Evolutionary conservation across 1,284 basidiomycete genomes (phyloP).

Genomic region (Lentinula novae-zelandiae): DNA sequence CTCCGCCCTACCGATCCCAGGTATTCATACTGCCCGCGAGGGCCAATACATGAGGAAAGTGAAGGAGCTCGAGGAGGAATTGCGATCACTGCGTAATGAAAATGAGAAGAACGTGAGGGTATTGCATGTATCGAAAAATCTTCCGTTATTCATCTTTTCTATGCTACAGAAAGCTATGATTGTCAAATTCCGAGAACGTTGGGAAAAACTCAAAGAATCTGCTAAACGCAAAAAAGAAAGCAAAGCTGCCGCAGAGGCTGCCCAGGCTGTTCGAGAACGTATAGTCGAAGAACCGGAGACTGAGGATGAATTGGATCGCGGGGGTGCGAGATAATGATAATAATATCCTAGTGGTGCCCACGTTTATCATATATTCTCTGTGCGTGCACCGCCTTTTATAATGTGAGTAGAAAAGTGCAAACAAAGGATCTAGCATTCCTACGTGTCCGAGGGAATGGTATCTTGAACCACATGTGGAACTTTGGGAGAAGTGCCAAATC

Average conservation of each 20-base stretch:
- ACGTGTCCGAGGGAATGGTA: neutral
- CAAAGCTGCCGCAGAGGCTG: conserved; percentile 55
- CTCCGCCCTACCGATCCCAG: conserved; percentile 43
- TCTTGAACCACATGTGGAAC: neutral
- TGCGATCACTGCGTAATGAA: conserved; percentile 58
- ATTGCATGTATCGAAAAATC: conserved; percentile 1
- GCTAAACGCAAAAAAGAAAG: conserved; percentile 85
- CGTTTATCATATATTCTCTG: neutral
- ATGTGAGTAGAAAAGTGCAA: neutral
- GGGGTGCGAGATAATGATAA: neutral
- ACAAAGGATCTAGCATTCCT: neutral
- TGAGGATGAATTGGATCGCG: conserved; percentile 48
- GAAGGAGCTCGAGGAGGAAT: conserved; percentile 77
- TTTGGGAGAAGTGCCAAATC: neutral
- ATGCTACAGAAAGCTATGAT: conserved; percentile 71
- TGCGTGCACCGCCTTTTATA: neutral
- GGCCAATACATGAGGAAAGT: conserved; percentile 63
- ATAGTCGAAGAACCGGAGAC: conserved; percentile 78
- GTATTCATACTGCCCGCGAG: conserved; percentile 58
- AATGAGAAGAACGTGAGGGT: conserved; percentile 76
- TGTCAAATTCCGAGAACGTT: conserved; percentile 78
- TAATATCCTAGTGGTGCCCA: neutral
- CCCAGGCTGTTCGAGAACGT: conserved; percentile 50
- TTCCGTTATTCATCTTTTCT: conserved; percentile 13
- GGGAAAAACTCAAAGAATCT: conserved; percentile 85